Conservation (phyloP, 768 basidiomycete genomes). For the Tricholoma hemisulphureum region DNA sequence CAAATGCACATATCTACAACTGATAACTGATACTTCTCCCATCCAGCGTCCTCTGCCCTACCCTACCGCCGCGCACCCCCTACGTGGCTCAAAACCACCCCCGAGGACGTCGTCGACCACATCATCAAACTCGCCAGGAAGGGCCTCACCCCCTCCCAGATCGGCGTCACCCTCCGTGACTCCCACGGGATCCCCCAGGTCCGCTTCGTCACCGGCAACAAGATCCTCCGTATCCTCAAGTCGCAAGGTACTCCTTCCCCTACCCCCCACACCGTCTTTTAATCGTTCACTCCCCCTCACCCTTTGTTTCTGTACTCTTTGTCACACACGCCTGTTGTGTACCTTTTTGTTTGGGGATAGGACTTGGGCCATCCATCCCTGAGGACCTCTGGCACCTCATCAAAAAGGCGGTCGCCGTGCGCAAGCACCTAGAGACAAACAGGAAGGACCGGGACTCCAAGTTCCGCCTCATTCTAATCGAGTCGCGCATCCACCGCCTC, state of each 20-base stretch:
- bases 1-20: not conserved
- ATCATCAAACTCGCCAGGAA: conserved; percentile 97
- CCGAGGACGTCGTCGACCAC: conserved; percentile 93
- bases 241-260: conserved; percentile 65
- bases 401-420: conserved; percentile 99
- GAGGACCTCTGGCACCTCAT: conserved; percentile 99
- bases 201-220: conserved; percentile 98
- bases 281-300: conserved; percentile 26
- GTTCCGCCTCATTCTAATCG: conserved; percentile 95
- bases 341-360: conserved; percentile 65
- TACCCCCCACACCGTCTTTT: not conserved
- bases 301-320: conserved; percentile 12
- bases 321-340: no score
- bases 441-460: conserved; percentile 99
- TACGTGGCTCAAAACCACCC: conserved; percentile 93
- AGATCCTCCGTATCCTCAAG: conserved; percentile 98
- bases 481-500: conserved; percentile 96
- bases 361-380: conserved; percentile 95
- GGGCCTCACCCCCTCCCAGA: conserved; percentile 96
- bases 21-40: not conserved
- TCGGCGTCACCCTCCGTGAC: conserved; percentile 97
- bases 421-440: conserved; percentile 98
- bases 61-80: conserved; percentile 96
- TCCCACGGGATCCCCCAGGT: conserved; percentile 98
- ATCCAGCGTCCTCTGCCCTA: conserved; percentile 85